Evolutionary conservation across 208 protist species (phyloP), one percentile per base, ranked within the genome.

Genomic region (Herpetomonas tarakana): DNA sequence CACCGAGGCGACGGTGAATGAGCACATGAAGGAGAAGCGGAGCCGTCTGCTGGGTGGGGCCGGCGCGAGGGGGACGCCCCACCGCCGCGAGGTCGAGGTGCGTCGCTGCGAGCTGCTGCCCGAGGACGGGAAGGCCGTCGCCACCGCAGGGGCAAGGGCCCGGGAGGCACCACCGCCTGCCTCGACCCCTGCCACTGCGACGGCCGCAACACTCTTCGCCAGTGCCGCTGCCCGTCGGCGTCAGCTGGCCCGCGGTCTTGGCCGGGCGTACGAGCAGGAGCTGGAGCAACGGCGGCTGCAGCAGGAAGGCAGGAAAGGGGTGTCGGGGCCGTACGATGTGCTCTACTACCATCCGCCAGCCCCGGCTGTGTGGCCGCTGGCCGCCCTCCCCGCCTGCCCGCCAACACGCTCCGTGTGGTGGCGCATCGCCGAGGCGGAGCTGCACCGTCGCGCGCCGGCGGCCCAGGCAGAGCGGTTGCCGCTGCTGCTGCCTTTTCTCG

Each of bases 1-100:
- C 62, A 77, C 81, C 3, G 80, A 93, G 72, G 62, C 80, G 19
- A 88, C 86, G 2, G 65, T 74, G 27, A 74, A 77, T 21, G 82
- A 93, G 25, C 80, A 86, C 35, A 16, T 88, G 24, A 71, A 58
- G 12, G 78, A 82, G 18, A 29, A 19, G 39, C 66, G 73, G 2
- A 71, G 76, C 51, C 30, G 58, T 2, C 49, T 54, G 28, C 52
- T 44, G 12, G 50, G 54, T 19, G 59, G 56, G 18, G 30, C 56
- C 16, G 45, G 54, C 16, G 26, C 72, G 35, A 51, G 61, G 24
- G 65, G 54, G 35, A 6, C 9, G 35, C 16, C 49, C 12, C 44
- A 54, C 25, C 58, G 45, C 46, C 58, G 16, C n/a, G 44, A 49
- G 44, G 58, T 62, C 3, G 44, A 62, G 26, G 46, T 62, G 7